Evolutionary conservation across 2,329 filamentous ascomycete species (phyloP).

Genomic region (Clarireedia paspali): DNA sequence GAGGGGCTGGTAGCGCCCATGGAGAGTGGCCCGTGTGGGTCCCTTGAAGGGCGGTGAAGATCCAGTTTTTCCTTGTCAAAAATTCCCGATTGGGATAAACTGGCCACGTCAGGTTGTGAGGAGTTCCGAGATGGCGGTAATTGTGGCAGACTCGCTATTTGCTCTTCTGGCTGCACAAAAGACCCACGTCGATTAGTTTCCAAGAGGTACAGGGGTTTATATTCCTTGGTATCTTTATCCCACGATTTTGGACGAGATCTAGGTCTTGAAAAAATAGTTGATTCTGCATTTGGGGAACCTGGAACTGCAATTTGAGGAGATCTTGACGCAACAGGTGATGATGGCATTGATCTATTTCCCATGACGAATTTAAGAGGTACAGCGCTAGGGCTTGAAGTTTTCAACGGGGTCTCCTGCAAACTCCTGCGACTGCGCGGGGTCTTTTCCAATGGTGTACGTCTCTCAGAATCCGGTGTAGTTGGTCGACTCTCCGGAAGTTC

Average conservation of each 20-base stretch:
- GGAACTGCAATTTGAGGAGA: conserved; percentile 34
- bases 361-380: conserved; percentile 49
- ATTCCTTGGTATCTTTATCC: conserved; percentile 55
- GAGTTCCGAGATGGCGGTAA: conserved; percentile 41
- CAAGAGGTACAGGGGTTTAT: conserved; percentile 76
- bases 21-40: conserved; percentile 31
- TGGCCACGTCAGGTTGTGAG: conserved; percentile 29
- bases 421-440: conserved; percentile 18
- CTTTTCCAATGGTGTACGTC: conserved; percentile 18
- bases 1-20: conserved; percentile 34
- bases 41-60: conserved; percentile 6
- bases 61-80: conserved; percentile 2
- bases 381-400: conserved; percentile 41
- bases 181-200: conserved; percentile 39
- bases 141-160: conserved; percentile 36
- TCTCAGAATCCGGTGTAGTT: conserved; percentile 30
- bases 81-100: conserved; percentile 3
- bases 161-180: conserved; percentile 20
- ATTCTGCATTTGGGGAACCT: conserved; percentile 24
- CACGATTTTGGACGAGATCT: conserved; percentile 49
- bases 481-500: conserved; percentile 53
- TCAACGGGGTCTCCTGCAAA: conserved; percentile 25
- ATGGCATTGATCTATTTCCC: conserved; percentile 33
- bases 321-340: conserved; percentile 36
- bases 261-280: conserved; percentile 30